Evolutionary conservation across 768 basidiomycete genomes (phyloP), one percentile per base, ranked within the genome.

Genomic region (Leucosporidium creatinivorum): DNA sequence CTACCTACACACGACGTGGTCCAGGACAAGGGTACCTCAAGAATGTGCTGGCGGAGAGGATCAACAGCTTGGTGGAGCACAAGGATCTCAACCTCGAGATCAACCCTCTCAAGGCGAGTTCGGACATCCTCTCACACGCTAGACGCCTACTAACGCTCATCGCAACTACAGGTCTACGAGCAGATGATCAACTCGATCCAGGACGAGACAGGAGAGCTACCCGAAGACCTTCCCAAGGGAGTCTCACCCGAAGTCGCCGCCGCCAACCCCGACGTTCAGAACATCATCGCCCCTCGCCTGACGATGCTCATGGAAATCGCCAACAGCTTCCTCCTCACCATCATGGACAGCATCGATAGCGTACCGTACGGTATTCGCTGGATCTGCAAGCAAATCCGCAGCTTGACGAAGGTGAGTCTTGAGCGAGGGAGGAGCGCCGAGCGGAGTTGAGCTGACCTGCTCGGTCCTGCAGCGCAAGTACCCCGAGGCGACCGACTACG

Each of bases 251-350:
- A 99, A 78, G 81, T 88, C n/a, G 96, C 96, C 4, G 85, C 91
- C 13, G 89, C 91, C 71, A 97, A 99, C 76, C 80, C 85, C 4
- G 96, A 99, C 77, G 96, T 99, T 26, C 94, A 97, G 77, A 91
- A 93, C 58, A 96, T 99, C 80, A 97, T 99, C 75, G 90, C 91
- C 10, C 96, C 96, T 21, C 86, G 96, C 28, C 80, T 98, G 58
- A 93, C 93, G 4, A 98, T 99, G 96, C 83, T 99, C 70, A 98
- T 99, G 93, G 96, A 99, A 78, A 99, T 99, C 68, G 96, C 96
- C 58, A 98, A 98, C 76, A 91, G 89, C 75, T 98, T 99, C 81
- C 82, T 99, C 67, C 82, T 91, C 44, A 99, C 96, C 13, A 99
- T 99, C 76, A 98, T 99, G 75, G 94, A 97, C 70, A 93, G 91